Base-by-base conservation (phyloP, 768 basidiomycete genomes). In the Termitomyces sp. region DNA sequence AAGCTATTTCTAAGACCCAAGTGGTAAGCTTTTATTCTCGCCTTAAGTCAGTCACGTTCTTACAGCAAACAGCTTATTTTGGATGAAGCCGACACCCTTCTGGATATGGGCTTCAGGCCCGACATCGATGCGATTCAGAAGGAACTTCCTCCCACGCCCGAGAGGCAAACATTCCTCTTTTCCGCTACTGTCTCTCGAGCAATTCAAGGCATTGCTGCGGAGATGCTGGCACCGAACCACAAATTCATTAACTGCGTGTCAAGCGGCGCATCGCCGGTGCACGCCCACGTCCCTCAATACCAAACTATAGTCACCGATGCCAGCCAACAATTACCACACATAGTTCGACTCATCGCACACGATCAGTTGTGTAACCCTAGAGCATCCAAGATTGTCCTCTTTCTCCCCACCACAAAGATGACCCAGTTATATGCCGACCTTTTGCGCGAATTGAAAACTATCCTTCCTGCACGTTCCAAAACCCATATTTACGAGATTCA, bases 101-200 rank as follows among this genome's bases (percentile, higher is more conserved):
- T 98, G 11, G 92, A 94, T 60, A 90, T 95, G 88, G 95, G 95
- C 66, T 97, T 96, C 83, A 83, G 89, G 4, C 83, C 87, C 29
- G 95, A 96, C 67, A 86, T 98, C 36, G 85, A 91, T 25, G 84
- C 81, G 1, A 93, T 96, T 66, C 73, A 82, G 34, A 69, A 76
- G 4, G 81, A 78, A 67, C 78, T 96, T n/a, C 88, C 89, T 8
- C 75, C 77, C 20, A 67, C 75, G 1, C 83, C 87, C 0, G 70
- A 84, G 57, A 86, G 94, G n/a, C 94, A 96, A 70, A 96, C 94
- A 0, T 88, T 96, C 76, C 79, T 98, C 59, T 95, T 96, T 75
- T 93, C 91, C 14, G 94, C 95, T 29, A 96, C 94, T 2, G 86
- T 96, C 40, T 88, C 91, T 0, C 78, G 72, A 4, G 80, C 81